Base-by-base conservation (phyloP, 192 early-diverging fungal genomes). In the Gigaspora rosea region DNA sequence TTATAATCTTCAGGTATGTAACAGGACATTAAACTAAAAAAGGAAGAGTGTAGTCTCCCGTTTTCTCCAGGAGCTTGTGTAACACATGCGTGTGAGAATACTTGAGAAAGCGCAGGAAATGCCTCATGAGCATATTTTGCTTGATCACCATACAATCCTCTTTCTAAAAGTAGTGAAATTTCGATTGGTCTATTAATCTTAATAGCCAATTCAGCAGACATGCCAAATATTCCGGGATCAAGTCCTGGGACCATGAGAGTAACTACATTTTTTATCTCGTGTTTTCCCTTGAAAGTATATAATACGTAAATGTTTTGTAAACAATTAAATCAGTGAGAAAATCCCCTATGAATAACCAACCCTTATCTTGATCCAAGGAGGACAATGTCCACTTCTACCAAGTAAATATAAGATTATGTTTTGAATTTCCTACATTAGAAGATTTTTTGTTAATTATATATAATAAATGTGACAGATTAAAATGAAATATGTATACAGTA, bases 31-130 rank as follows among this genome's bases (percentile, higher is more conserved):
- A 62, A 32, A 62, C 8, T 33, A 4, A 20, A 20, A 20, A 9
- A 33, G 13, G 59, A 32, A 15, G 22, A 33, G 15, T 33, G 33
- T n/a, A 62, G 10, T 32, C 27, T 62, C 33, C 33, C 33, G 11
- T 20, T 15, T 12, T 62, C 59, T 0, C 59, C 59, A 13, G 59
- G 13, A 62, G 59, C 59, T 13, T 32, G 59, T 15, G 59, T 62
- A 62, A 62, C 27, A 33, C 59, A 62, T 15, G 27, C 59, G 22
- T 62, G 59, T 35, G 59, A 62, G 33, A 62, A 62, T 33, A 62
- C 33, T 62, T 62, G 15, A 12, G 59, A 32, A 62, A 62, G 13
- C 33, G 22, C 11, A 7, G 59, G 59, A 11, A 62, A 12, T 15
- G 2, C 15, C 33, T 62, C 59, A 62, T 5, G 15, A 1, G 22